Base-by-base conservation (phyloP, 2,329 filamentous ascomycete species). In the Colletotrichum gigasporum region DNA sequence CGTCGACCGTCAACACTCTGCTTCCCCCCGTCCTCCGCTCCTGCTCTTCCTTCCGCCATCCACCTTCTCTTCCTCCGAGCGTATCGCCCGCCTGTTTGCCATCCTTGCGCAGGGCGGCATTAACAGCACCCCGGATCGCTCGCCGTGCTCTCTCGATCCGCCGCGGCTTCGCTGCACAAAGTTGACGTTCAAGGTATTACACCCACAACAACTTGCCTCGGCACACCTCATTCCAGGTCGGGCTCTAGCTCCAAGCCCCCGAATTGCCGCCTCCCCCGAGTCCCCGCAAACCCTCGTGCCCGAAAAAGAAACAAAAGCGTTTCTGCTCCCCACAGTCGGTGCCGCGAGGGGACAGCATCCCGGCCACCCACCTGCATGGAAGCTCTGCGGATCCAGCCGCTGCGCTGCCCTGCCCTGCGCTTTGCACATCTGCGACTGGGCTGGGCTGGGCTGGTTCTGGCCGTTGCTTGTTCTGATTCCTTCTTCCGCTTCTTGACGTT, bases 371-470 rank as follows among this genome's bases (percentile, higher is more conserved):
- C 28, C 24, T 47, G 45, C 55, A 60, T 47, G 61, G 59, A 47
- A 63, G 55, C 55, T 42, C 16, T 39, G 55, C 32, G 47, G 55
- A 60, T 48, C 47, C 39, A 61, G 55, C 55, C 55, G 55, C n/a
- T n/a, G n/a, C n/a, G n/a, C n/a, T n/a, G n/a, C n/a, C n/a, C n/a
- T n/a, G n/a, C n/a, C n/a, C n/a, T n/a, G n/a, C n/a, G n/a, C n/a
- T n/a, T n/a, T n/a, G n/a, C 47, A 20, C 42, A 60, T 53, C 41
- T 47, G 30, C 55, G 41, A 32, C 55, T 53, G 53, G 18, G 28
- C 28, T 20, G 24, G 39, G 39, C 24, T 42, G 39, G 20, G 39
- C 14, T 16, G 18, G 16, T 48, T 30, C 20, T 24, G 42, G 24
- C 32, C 32, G 22, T 32, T 30, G 22, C 37, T 18, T 30, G 20